Evolutionary conservation across 2,329 filamentous ascomycete species (phyloP).

Genomic region (Trichoderma endophyticum): DNA sequence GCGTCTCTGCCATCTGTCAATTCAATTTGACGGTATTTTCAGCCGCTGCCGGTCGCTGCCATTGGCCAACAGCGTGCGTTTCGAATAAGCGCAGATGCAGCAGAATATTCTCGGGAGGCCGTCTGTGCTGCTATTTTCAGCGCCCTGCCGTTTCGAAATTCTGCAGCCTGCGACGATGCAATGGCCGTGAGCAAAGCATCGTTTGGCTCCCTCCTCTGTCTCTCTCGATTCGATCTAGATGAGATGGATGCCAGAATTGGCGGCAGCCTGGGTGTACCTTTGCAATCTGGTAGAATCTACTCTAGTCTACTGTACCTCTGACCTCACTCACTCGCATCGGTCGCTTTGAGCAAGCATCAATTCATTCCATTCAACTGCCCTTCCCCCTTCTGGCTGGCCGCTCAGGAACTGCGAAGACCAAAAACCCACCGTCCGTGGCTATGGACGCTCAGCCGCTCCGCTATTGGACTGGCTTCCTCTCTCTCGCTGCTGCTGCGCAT

Average conservation of each 20-base stretch:
- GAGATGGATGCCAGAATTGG: conserved; percentile 7
- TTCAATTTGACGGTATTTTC: background rate
- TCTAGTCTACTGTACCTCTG: background rate
- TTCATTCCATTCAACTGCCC: background rate
- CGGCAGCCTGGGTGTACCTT: background rate
- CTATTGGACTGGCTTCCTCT: conserved; percentile 9
- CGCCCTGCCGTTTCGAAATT: conserved; percentile 19
- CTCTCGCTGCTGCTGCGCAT: background rate
- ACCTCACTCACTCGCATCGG: background rate
- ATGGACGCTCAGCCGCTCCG: conserved; percentile 17
- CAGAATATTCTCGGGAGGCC: background rate
- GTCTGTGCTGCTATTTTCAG: conserved; percentile 13
- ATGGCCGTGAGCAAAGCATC: background rate
- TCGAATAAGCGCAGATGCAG: background rate
- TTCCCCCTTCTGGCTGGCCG: conserved; percentile 14
- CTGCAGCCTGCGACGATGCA: background rate
- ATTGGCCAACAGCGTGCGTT: conserved; percentile 4
- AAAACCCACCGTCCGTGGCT: conserved; percentile 17
- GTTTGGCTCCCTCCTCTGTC: background rate
- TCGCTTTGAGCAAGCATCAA: background rate
- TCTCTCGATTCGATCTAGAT: background rate
- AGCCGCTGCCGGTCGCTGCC: background rate
- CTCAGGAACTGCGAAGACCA: background rate
- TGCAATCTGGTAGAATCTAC: background rate
- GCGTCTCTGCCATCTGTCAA: background rate